Evolutionary conservation across 768 basidiomycete genomes (phyloP).

Genomic region (Strobilomyces dryophilus): DNA sequence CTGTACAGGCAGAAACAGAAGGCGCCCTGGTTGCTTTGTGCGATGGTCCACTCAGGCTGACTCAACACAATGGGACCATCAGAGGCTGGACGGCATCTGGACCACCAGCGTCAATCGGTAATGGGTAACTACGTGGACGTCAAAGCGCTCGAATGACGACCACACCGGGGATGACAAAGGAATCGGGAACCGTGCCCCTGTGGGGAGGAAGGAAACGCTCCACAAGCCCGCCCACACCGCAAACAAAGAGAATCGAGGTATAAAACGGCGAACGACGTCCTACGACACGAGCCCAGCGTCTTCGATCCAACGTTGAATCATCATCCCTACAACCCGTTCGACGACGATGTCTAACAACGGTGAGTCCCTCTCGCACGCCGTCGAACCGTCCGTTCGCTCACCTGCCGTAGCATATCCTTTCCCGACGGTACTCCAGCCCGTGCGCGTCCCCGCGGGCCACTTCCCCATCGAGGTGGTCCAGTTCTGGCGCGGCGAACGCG

Average conservation of each 20-base stretch:
- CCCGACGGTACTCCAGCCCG: slow-evolving; percentile 12
- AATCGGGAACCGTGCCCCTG: neutral
- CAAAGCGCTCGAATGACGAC: slow-evolving; percentile 1
- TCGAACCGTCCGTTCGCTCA: neutral
- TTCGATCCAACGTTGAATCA: neutral
- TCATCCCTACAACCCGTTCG: neutral
- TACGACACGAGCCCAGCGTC: neutral
- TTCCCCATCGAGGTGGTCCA: slow-evolving; percentile 26
- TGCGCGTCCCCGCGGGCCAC: slow-evolving; percentile 15
- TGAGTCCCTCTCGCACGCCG: neutral
- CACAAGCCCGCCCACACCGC: neutral
- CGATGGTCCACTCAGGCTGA: neutral
- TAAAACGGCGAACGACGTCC: slow-evolving; percentile 2
- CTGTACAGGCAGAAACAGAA: too few relatives aligned
- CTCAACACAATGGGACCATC: neutral
- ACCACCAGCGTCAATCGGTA: neutral
- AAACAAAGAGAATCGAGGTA: slow-evolving; percentile 5
- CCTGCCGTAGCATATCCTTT: neutral
- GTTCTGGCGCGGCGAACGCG: slow-evolving; percentile 24
- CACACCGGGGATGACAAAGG: slow-evolving; percentile 2
- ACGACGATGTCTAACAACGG: neutral
- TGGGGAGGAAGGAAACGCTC: neutral
- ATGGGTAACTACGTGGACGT: neutral
- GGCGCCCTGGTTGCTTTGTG: neutral
- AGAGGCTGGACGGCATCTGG: too few relatives aligned